Evolutionary conservation across 306 rosid species (phyloP), one percentile per base, ranked within the genome.

Genomic region (Hippophae tibetana): DNA sequence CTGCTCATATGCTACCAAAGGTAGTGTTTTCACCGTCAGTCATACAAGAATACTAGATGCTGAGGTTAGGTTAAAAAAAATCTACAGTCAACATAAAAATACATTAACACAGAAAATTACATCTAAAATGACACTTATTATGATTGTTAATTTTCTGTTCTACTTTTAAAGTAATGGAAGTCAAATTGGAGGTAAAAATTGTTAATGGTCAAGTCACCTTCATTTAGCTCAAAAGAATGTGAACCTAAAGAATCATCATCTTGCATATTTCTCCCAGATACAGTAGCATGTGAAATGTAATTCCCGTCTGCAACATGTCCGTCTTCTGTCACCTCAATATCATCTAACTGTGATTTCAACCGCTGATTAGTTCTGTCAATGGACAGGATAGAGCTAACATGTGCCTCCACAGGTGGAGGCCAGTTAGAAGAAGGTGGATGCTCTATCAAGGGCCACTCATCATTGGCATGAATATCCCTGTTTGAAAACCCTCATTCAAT

Each of bases 401-500:
- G 79, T 9, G 43, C 69, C 64, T 81, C 97, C 45, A 74, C 58
- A 18, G 69, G 79, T 62, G 90, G 72, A 60, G 89, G 74, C 72
- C 78, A 55, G 62, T 52, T 61, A 48, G 72, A 75, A 68, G 74
- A 57, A 9, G 86, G 75, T 49, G 74, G 95, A 58, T 74, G 86
- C 81, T 93, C 95, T 55, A 88, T 80, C 41, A 82, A 72, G 52
- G 97, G 97, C 97, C 99, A 93, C 66, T 88, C 97, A 65, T 87
- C 94, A 50, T 69, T 48, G 9, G 81, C 75, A 60, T 78, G 56
- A 67, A 58, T 64, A 46, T 72, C 63, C 42, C 80, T 72, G 74
- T 58, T 66, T 69, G 73, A n/a, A 57, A 55, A 63, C 59, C 76
- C 74, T 18, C 59, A 74, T 42, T 83, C 84, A 58, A 59, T 69